A percentile compares a stretch with the other conserved stretches of the same genome.
Evolutionary conservation across 176 grass and related monocot genomes (phyloP).

Genomic region (Zea luxurians): DNA sequence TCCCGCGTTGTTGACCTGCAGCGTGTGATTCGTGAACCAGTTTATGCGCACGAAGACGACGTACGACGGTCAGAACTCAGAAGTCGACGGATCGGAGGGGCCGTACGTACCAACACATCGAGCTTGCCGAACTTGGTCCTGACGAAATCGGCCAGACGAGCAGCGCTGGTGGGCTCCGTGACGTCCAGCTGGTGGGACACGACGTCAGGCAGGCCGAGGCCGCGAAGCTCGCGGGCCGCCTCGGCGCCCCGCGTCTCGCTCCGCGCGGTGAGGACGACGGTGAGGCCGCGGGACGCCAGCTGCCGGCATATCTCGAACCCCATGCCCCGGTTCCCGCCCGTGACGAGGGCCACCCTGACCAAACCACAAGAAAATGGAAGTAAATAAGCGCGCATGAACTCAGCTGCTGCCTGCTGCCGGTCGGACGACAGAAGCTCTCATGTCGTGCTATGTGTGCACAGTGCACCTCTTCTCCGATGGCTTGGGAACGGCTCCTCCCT

Average conservation of each 20-base stretch:
- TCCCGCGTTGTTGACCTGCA: conserved; percentile 44
- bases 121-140: conserved; percentile 46
- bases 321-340: conserved; percentile 43
- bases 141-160: conserved; percentile 39
- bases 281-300: conserved; percentile 29
- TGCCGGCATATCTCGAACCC: conserved; percentile 52
- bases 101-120: conserved; percentile 27
- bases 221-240: conserved; percentile 14
- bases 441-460: neutral
- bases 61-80: too few relatives aligned
- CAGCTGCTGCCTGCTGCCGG: neutral
- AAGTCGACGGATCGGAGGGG: too few relatives aligned
- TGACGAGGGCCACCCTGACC: conserved; percentile 41
- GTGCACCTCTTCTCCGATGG: neutral
- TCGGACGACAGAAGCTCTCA: neutral
- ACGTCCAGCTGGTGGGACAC: conserved; percentile 56
- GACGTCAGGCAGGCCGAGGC: conserved; percentile 24
- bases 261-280: conserved; percentile 43
- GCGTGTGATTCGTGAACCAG: too few relatives aligned
- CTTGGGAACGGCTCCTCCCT: conserved; percentile 9
- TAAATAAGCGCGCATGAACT: neutral
- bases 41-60: too few relatives aligned
- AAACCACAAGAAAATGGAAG: neutral
- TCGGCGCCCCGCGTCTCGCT: conserved; percentile 16
- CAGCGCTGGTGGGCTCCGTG: conserved; percentile 21